phyloP scores from a whole-genome alignment of 2,329 filamentous ascomycete species.

The Penicillium sp. region DNA sequence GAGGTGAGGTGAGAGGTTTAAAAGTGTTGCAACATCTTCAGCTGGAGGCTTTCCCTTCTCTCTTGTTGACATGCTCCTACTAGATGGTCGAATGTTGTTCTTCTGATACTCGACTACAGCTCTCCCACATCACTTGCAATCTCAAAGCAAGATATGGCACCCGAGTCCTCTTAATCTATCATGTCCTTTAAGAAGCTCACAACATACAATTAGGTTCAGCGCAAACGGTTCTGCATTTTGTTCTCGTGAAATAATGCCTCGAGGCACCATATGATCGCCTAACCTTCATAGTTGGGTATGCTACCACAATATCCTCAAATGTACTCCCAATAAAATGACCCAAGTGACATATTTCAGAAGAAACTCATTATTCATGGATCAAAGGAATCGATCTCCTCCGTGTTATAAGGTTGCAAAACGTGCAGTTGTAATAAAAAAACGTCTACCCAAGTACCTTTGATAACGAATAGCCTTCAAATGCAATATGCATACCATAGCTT shows the following conservation, averaged over 20 bases:
- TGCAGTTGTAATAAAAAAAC: too few relatives aligned
- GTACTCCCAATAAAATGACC: too few relatives aligned
- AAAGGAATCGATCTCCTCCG: too few relatives aligned
- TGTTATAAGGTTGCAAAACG: too few relatives aligned
- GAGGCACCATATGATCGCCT: neutral
- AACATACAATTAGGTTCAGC: neutral
- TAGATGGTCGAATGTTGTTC: neutral
- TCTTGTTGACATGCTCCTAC: neutral
- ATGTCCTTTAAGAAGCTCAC: neutral
- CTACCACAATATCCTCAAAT: too few relatives aligned
- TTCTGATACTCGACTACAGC: neutral
- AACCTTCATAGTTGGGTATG: too few relatives aligned
- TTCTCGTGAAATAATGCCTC: neutral
- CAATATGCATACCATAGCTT: too few relatives aligned
- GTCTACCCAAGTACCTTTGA: too few relatives aligned
- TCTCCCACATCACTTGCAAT: neutral
- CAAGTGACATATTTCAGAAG: too few relatives aligned
- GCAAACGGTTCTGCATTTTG: neutral
- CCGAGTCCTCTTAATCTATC: neutral
- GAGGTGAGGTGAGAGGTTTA: neutral
- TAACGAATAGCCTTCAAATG: too few relatives aligned
- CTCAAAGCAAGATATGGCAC: neutral
- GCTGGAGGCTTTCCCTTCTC: neutral
- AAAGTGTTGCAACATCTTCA: neutral
- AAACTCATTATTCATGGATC: too few relatives aligned